Percentiles rank a stretch among this genome's conserved stretches.
Evolutionary conservation across 2,329 filamentous ascomycete genomes (phyloP).

Genomic region (Ophiostoma novo-ulmi): DNA sequence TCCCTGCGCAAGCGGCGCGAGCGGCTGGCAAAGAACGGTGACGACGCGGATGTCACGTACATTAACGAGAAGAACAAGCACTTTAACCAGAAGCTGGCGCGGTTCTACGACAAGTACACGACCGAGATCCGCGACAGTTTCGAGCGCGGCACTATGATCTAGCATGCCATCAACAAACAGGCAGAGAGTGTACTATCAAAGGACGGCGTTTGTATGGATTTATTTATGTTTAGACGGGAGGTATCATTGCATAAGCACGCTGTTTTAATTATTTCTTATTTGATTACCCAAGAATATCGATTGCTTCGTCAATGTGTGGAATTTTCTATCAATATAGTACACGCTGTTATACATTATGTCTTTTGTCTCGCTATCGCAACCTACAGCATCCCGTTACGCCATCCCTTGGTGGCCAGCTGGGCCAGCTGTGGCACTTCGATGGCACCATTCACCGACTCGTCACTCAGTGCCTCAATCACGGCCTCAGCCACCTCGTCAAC

Average conservation of each 20-base stretch:
- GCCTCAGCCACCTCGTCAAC: constrained; percentile 84
- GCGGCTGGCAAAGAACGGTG: constrained; percentile 69
- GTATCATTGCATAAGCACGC: not conserved
- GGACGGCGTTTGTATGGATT: not conserved
- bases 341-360: constrained; percentile 13
- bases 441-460: constrained; percentile 66
- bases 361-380: not conserved
- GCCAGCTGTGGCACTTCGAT: constrained; percentile 79
- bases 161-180: constrained; percentile 28
- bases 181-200: not conserved
- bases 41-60: constrained; percentile 89
- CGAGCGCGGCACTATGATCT: constrained; percentile 95
- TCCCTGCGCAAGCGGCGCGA: constrained; percentile 81
- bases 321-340: not conserved
- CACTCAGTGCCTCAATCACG: constrained; percentile 77
- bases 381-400: constrained; percentile 87
- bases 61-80: constrained; percentile 99
- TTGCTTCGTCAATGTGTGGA: not conserved
- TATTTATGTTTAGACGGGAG: not conserved
- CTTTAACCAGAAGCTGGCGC: constrained; percentile 93
- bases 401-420: constrained; percentile 70
- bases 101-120: constrained; percentile 99
- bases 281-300: not conserved
- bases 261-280: constrained; percentile 1
- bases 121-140: constrained; percentile 95